phyloP scores from a whole-genome alignment of 2,329 filamentous ascomycete genomes.

The Teratosphaeriaceae sp. region DNA sequence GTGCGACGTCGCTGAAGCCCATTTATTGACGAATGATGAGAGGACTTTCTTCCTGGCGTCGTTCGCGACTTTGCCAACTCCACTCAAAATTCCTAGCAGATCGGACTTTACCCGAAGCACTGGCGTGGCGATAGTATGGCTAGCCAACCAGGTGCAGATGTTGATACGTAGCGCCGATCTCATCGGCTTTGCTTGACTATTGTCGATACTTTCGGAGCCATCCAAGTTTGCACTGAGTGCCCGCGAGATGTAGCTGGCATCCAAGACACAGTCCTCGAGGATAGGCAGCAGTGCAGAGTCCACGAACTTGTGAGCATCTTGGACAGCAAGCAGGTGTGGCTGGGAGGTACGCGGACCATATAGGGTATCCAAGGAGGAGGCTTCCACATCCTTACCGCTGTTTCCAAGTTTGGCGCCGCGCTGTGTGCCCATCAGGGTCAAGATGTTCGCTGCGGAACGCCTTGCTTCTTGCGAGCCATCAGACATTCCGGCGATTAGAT shows the following conservation, averaged over 20 bases:
- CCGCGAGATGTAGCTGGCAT: constrained; percentile 62
- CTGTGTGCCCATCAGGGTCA: no score
- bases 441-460: neutral
- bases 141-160: constrained; percentile 65
- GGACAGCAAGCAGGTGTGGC: constrained; percentile 50
- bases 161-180: constrained; percentile 58
- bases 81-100: constrained; percentile 65
- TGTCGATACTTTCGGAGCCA: constrained; percentile 30
- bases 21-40: constrained; percentile 66
- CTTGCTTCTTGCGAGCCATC: neutral
- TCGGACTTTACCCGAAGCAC: constrained; percentile 61
- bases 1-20: constrained; percentile 51
- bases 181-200: constrained; percentile 33
- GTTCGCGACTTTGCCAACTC: constrained; percentile 65
- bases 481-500: neutral
- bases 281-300: constrained; percentile 62
- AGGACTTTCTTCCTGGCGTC: constrained; percentile 66
- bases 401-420: no score
- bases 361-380: neutral
- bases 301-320: constrained; percentile 56
- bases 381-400: neutral
- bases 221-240: constrained; percentile 53
- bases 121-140: constrained; percentile 64
- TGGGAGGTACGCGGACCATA: neutral
- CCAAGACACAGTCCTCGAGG: constrained; percentile 80